phyloP scores from a whole-genome alignment of 345 rosid genomes.

The Ricinus communis region DNA sequence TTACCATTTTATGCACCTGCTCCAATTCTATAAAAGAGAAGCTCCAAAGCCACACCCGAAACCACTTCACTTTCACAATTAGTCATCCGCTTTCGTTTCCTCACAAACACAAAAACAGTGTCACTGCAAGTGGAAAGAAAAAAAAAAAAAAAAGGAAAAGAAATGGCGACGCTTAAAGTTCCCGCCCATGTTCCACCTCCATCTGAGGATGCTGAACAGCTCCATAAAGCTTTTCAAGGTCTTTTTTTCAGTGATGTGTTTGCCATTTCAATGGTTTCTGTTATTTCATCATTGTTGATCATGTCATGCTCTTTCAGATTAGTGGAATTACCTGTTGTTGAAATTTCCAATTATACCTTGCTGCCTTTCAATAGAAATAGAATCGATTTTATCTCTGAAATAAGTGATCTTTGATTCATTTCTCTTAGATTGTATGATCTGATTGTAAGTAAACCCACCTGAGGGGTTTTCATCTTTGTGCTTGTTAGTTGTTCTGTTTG shows the following conservation, averaged over 20 bases:
- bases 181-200: constrained; percentile 67
- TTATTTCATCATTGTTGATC: too few relatives aligned
- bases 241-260: not conserved
- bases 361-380: too few relatives aligned
- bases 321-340: not conserved
- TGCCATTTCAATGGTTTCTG: not conserved
- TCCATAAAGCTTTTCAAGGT: constrained; percentile 82
- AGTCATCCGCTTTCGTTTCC: constrained; percentile 17
- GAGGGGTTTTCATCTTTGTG: not conserved
- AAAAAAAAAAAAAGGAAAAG: constrained; percentile 15
- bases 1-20: too few relatives aligned
- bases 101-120: constrained; percentile 5
- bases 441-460: not conserved
- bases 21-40: too few relatives aligned
- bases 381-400: too few relatives aligned
- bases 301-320: not conserved
- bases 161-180: constrained; percentile 73
- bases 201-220: constrained; percentile 85
- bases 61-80: too few relatives aligned
- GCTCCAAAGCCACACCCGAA: too few relatives aligned
- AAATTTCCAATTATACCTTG: too few relatives aligned
- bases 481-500: not conserved
- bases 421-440: not conserved
- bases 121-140: too few relatives aligned
- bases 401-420: not conserved